A percentile compares a stretch with the other conserved stretches of the same genome.
Conservation (phyloP, 2,329 filamentous ascomycete genomes). For the Pseudopyrenochaeta lycopersici region DNA sequence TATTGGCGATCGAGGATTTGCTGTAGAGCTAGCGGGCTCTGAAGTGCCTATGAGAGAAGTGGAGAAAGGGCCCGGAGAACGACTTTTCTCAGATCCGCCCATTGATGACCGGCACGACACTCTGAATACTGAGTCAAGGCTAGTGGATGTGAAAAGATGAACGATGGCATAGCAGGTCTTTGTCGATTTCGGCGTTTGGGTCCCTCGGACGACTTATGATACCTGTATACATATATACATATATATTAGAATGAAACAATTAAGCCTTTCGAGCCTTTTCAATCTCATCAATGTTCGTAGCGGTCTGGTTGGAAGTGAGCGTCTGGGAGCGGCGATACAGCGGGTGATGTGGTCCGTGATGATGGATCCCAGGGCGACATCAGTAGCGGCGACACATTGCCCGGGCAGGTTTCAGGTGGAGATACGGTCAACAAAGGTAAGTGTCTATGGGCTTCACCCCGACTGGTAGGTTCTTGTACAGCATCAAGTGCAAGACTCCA, state of each 20-base stretch:
- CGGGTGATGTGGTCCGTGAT: constrained; percentile 3
- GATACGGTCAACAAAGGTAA: constrained; percentile 11
- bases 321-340: constrained; percentile 12
- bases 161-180: background rate
- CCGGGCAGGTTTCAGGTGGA: constrained; percentile 7
- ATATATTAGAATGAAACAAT: background rate
- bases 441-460: background rate
- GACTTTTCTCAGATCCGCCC: constrained; percentile 19
- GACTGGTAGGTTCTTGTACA: background rate
- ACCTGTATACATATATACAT: constrained; percentile 3
- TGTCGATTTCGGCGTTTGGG: background rate
- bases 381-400: constrained; percentile 16
- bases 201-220: constrained; percentile 3
- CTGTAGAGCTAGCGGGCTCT: constrained; percentile 23
- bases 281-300: background rate
- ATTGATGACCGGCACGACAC: constrained; percentile 17
- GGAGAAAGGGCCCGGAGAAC: constrained; percentile 10
- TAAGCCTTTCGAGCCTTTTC: background rate
- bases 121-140: constrained; percentile 2
- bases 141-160: constrained; percentile 10
- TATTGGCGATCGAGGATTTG: constrained; percentile 8
- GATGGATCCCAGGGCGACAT: constrained; percentile 8
- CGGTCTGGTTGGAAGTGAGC: constrained; percentile 12
- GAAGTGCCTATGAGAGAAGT: constrained; percentile 1
- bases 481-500: constrained; percentile 12